These are phyloP conservation scores for Venturia carpophila DNA, from an alignment of 2,329 filamentous ascomycete genomes.

Conservation along the genomic window DNA sequence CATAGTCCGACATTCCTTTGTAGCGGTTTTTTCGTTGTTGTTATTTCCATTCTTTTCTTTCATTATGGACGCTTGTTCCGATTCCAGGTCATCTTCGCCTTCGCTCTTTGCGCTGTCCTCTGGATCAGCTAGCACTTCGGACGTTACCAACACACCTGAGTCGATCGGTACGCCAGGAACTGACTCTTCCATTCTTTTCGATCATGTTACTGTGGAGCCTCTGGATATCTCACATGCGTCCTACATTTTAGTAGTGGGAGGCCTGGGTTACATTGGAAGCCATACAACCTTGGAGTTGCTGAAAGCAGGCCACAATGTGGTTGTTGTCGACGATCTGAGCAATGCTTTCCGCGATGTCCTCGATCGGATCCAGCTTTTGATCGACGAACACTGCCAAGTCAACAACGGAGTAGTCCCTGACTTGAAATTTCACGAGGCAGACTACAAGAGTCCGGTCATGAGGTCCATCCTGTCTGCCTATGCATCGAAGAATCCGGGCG, in stretches of 20 bases:
- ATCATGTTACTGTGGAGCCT: constrained; percentile 38
- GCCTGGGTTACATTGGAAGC: constrained; percentile 49
- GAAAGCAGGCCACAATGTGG: constrained; percentile 47
- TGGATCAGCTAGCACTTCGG: constrained; percentile 20
- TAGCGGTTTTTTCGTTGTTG: not conserved
- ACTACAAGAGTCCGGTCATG: constrained; percentile 39
- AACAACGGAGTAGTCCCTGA: constrained; percentile 48
- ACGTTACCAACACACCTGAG: constrained; percentile 23
- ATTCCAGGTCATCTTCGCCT: constrained; percentile 25
- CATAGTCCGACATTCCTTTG: constrained; percentile 13
- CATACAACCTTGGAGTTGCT: constrained; percentile 49
- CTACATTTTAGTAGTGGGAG: constrained; percentile 47
- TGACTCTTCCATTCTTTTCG: constrained; percentile 39
- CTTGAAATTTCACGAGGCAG: constrained; percentile 41
- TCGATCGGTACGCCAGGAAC: constrained; percentile 38
- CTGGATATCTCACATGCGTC: constrained; percentile 39
- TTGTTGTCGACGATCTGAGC: constrained; percentile 39
- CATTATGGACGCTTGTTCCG: constrained; percentile 25
- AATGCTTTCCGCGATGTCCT: constrained; percentile 39
- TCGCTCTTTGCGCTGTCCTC: constrained; percentile 23
- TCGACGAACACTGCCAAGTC: constrained; percentile 30
- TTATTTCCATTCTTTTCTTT: not conserved
- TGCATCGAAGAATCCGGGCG: not conserved
- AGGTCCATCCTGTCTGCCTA: constrained; percentile 39
- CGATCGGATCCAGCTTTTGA: constrained; percentile 31